phyloP scores from a whole-genome alignment of 169 alveolate genomes.

The Cryptosporidium parvum region DNA sequence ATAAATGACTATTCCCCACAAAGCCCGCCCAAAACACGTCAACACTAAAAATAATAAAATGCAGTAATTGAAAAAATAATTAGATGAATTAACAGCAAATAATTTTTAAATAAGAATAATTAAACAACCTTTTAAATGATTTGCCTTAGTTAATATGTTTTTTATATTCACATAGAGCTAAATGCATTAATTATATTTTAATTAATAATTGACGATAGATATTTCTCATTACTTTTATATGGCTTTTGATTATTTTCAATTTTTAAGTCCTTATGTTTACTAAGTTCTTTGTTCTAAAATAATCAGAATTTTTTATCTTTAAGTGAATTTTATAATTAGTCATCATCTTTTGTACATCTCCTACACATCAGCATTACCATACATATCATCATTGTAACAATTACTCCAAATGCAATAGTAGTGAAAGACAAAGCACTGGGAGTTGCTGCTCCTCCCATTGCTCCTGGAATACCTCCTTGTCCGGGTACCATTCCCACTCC shows the following conservation, averaged over 20 bases:
- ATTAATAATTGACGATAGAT: neutral
- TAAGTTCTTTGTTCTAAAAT: neutral
- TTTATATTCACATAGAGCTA: too few species aligned
- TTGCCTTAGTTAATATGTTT: too few species aligned
- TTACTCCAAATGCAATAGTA: conserved; percentile 34
- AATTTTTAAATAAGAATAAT: neutral
- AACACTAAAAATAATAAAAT: neutral
- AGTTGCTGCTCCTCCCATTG: conserved; percentile 17
- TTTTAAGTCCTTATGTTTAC: neutral
- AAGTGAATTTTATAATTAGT: neutral
- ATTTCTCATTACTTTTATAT: too few species aligned
- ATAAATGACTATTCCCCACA: conserved; percentile 6
- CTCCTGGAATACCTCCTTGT: conserved; percentile 30
- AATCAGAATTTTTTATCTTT: neutral
- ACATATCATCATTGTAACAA: conserved; percentile 69
- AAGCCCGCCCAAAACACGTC: neutral
- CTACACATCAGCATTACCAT: conserved; percentile 72
- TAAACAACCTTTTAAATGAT: neutral
- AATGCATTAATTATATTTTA: neutral
- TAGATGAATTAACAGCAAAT: neutral
- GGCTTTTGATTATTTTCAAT: neutral
- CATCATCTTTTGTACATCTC: conserved; percentile 68
- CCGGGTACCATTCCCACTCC: neutral
- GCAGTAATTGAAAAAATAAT: neutral
- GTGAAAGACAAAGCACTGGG: conserved; percentile 66